A percentile compares a stretch with the other conserved stretches of the same genome.
Evolutionary conservation across 1,284 basidiomycete genomes (phyloP).

Genomic region (Microbotryomycetes sp.): DNA sequence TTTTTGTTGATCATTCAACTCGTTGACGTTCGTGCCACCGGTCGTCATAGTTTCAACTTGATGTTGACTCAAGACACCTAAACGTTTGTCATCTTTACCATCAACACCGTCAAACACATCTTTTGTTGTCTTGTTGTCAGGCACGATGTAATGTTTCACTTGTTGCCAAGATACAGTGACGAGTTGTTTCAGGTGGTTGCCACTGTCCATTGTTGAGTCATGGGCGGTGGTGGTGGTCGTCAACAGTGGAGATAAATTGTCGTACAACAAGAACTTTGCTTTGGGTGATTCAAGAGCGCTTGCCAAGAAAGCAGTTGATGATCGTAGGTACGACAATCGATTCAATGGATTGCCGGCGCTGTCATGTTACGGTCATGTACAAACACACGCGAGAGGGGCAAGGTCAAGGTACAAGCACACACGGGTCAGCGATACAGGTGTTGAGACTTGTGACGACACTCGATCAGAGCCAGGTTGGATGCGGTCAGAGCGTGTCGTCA

Average conservation of each 20-base stretch:
- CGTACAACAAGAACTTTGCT: conserved; percentile 40
- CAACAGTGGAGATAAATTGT: conserved; percentile 40
- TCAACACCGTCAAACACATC: conserved; percentile 38
- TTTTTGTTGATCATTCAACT: conserved; percentile 13
- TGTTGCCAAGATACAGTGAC: conserved; percentile 39
- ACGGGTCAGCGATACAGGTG: not conserved
- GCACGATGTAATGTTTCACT: conserved; percentile 31
- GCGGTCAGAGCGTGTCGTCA: too few relatives aligned
- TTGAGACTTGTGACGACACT: too few relatives aligned
- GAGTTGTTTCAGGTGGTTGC: conserved; percentile 17
- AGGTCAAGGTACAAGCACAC: too few relatives aligned
- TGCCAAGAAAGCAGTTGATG: conserved; percentile 39
- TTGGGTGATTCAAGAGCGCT: conserved; percentile 37
- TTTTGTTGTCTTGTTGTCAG: not conserved
- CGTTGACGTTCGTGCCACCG: conserved; percentile 7
- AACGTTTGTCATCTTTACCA: conserved; percentile 32
- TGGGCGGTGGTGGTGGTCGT: conserved; percentile 16
- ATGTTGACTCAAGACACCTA: conserved; percentile 3
- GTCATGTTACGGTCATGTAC: not conserved
- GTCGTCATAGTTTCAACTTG: not conserved
- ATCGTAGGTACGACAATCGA: conserved; percentile 29
- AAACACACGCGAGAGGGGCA: not conserved
- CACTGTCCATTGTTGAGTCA: not conserved
- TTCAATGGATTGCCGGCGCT: conserved; percentile 30
- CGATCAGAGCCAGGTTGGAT: too few relatives aligned